phyloP scores from a whole-genome alignment of 331 rosid species.

The Quercus phellos region DNA sequence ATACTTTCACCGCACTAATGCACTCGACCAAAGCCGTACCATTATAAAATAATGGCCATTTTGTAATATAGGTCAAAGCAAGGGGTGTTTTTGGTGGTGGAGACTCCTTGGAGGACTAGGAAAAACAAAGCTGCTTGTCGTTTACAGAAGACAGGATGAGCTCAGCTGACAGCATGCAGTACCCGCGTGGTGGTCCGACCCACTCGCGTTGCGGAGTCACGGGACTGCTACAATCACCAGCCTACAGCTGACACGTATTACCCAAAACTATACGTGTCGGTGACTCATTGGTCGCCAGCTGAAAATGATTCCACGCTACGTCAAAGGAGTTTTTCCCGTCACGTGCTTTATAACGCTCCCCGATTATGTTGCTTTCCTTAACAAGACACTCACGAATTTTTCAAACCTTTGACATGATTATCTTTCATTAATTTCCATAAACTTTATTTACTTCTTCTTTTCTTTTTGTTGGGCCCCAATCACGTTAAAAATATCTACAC shows the following conservation, averaged over 20 bases:
- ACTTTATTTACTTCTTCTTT: not conserved
- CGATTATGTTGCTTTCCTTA: not conserved
- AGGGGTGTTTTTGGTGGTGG: not conserved
- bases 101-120: not conserved
- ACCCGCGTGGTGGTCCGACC: not conserved
- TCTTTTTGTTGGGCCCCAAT: not conserved
- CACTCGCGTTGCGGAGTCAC: not conserved
- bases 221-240: not conserved
- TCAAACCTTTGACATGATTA: too few species aligned
- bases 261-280: constrained; percentile 2
- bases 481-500: too few species aligned
- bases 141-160: not conserved
- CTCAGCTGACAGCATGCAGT: not conserved
- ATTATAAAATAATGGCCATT: not conserved
- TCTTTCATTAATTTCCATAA: not conserved
- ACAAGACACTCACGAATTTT: too few species aligned
- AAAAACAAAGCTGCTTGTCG: not conserved
- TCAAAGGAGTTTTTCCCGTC: constrained; percentile 14
- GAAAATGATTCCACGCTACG: constrained; percentile 31
- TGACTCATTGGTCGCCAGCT: not conserved
- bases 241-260: constrained; percentile 8
- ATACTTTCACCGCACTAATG: too few species aligned
- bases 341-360: constrained; percentile 24
- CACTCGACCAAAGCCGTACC: too few species aligned
- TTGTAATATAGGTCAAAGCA: not conserved